Evolutionary conservation across 441 rosid genomes (phyloP).

Genomic region (Francoa sonchifolia): DNA sequence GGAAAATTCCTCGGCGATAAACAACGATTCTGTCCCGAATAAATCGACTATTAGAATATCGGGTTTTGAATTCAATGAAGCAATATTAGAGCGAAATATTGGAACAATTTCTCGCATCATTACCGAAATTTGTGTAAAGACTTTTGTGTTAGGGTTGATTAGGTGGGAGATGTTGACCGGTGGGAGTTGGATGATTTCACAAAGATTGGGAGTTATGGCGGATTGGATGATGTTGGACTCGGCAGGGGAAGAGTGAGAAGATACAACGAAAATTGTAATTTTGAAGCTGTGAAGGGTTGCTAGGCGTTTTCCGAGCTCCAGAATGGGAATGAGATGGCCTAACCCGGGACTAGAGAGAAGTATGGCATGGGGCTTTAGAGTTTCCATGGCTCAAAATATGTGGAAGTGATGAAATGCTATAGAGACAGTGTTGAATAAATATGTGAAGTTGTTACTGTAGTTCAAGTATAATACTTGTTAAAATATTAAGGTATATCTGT

Average conservation of each 20-base stretch:
- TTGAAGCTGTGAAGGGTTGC: slow-evolving; percentile 17
- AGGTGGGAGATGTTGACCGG: slow-evolving; percentile 16
- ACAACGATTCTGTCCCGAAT: slow-evolving; percentile 41
- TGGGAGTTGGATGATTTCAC: slow-evolving; percentile 21
- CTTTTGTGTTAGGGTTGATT: neutral
- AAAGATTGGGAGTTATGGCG: slow-evolving; percentile 7
- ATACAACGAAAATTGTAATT: slow-evolving; percentile 30
- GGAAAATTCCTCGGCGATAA: slow-evolving; percentile 28
- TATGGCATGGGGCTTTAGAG: slow-evolving; percentile 21
- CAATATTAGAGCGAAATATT: slow-evolving; percentile 15
- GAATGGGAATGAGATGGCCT: slow-evolving; percentile 50
- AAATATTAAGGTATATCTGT: too few relatives aligned
- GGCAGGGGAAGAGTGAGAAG: slow-evolving; percentile 16
- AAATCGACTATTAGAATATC: slow-evolving; percentile 34
- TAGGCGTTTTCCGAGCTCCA: slow-evolving; percentile 38
- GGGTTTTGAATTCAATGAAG: slow-evolving; percentile 12
- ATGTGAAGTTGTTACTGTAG: too few relatives aligned
- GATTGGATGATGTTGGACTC: slow-evolving; percentile 16
- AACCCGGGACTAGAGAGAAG: slow-evolving; percentile 47
- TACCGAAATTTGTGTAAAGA: slow-evolving; percentile 16
- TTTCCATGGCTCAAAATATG: slow-evolving; percentile 22
- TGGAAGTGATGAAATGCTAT: too few relatives aligned
- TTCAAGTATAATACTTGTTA: too few relatives aligned
- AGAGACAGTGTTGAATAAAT: too few relatives aligned
- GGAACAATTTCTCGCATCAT: slow-evolving; percentile 21